Conservation (phyloP, 1,284 basidiomycete genomes). For the Chondrostereum purpureum region DNA sequence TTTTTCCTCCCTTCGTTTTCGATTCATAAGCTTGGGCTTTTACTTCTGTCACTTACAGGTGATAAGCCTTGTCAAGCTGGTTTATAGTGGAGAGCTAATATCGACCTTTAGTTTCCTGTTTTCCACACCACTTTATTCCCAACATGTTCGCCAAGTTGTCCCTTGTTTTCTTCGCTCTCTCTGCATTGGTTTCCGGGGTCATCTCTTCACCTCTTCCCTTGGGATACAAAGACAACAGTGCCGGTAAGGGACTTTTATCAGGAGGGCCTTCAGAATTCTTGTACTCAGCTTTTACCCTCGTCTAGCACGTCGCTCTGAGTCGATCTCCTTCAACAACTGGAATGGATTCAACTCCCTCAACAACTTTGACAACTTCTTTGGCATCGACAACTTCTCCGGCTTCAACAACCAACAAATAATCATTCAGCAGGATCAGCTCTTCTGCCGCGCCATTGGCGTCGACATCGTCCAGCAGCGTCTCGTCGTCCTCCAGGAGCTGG, state of each 20-base stretch:
- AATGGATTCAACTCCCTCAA: slow-evolving; percentile 7
- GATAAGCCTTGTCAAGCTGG: slow-evolving; percentile 4
- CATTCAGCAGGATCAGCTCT: slow-evolving; percentile 14
- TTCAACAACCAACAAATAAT: slow-evolving; percentile 6
- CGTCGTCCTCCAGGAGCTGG: slow-evolving; percentile 20
- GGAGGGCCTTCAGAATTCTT: too few species aligned
- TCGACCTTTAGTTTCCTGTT: too few species aligned
- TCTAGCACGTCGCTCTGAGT: too few species aligned
- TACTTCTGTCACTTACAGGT: not conserved
- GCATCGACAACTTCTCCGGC: slow-evolving; percentile 13
- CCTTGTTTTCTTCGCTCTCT: slow-evolving; percentile 5
- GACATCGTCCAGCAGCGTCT: slow-evolving; percentile 23
- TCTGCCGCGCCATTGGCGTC: slow-evolving; percentile 18
- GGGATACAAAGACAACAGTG: too few species aligned
- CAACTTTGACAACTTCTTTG: slow-evolving; percentile 8
- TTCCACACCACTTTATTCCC: too few species aligned
- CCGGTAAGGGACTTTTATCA: too few species aligned
- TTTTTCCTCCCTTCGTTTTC: slow-evolving; percentile 3
- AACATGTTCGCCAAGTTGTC: slow-evolving; percentile 11
- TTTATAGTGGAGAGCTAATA: too few species aligned
- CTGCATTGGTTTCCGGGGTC: slow-evolving; percentile 5
- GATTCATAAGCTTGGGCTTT: too few species aligned
- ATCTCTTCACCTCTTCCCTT: slow-evolving; percentile 4
- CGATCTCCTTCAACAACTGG: too few species aligned
- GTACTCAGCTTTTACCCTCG: too few species aligned